Conservation (phyloP, 2,329 filamentous ascomycete genomes). For the Coniella vitis region DNA sequence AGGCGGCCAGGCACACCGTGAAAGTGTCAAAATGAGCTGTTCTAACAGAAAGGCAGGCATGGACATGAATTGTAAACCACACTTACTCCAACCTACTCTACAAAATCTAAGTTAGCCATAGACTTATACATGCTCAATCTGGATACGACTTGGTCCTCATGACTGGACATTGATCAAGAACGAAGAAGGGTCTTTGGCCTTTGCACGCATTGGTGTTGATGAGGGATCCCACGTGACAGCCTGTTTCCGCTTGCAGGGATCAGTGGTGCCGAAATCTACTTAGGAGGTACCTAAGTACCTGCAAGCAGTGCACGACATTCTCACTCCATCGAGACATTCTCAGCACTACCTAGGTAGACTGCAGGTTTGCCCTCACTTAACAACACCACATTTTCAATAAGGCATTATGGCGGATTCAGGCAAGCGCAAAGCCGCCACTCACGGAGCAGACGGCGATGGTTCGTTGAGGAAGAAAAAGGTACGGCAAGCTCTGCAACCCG, state of each 20-base stretch:
- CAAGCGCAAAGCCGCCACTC: constrained; percentile 9
- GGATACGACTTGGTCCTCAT: too few relatives aligned
- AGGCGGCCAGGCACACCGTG: constrained; percentile 61
- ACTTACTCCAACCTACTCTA: too few relatives aligned
- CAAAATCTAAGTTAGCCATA: too few relatives aligned
- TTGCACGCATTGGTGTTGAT: neutral
- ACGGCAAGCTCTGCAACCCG: too few relatives aligned
- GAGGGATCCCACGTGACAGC: neutral
- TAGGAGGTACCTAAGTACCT: neutral
- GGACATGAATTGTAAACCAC: too few relatives aligned
- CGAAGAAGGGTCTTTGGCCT: neutral
- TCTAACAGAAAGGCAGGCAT: neutral
- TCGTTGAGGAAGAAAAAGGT: constrained; percentile 14
- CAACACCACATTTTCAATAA: neutral
- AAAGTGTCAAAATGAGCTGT: constrained; percentile 26
- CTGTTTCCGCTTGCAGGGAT: neutral
- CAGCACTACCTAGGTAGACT: neutral
- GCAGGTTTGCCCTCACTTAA: too few relatives aligned
- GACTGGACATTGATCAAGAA: too few relatives aligned
- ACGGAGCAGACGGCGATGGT: constrained; percentile 1
- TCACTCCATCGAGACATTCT: neutral
- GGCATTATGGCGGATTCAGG: constrained; percentile 6
- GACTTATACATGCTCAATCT: too few relatives aligned
- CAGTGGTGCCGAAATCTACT: neutral
- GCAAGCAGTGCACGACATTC: neutral